Evolutionary conservation across 305 asterid genomes (phyloP).

Genomic region (Rubia peregrina): DNA sequence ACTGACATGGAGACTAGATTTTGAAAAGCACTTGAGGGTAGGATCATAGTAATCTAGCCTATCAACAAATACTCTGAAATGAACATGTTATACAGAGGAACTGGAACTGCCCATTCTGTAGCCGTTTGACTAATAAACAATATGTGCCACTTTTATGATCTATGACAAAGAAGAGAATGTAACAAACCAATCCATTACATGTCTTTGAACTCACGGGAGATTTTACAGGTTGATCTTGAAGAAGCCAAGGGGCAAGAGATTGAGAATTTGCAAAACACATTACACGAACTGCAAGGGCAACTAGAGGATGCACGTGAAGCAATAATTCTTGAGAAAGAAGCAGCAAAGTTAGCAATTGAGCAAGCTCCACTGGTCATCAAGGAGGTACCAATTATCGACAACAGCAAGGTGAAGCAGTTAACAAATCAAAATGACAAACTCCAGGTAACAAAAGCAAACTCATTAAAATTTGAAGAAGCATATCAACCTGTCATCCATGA

Average conservation of each 20-base stretch:
- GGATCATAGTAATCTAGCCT: slow-evolving; percentile 9
- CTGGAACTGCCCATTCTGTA: background rate
- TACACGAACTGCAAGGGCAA: slow-evolving; percentile 60
- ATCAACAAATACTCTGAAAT: background rate
- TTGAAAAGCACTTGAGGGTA: slow-evolving; percentile 89
- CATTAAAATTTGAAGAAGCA: background rate
- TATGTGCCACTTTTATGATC: background rate
- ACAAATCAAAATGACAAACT: slow-evolving; percentile 62
- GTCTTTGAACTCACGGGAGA: slow-evolving; percentile 8
- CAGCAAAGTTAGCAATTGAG: slow-evolving; percentile 83
- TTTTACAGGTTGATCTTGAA: slow-evolving; percentile 69
- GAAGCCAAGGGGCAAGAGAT: slow-evolving; percentile 93
- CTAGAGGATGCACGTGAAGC: slow-evolving; percentile 70
- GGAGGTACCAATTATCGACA: slow-evolving; percentile 81
- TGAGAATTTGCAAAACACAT: slow-evolving; percentile 52
- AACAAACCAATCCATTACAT: background rate
- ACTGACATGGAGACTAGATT: slow-evolving; percentile 84
- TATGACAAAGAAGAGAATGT: background rate
- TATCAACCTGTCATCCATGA: slow-evolving; percentile 17
- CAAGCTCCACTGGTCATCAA: slow-evolving; percentile 89
- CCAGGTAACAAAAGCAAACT: slow-evolving; percentile 42
- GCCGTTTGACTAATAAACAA: background rate
- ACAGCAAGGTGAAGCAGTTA: slow-evolving; percentile 66
- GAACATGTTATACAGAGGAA: background rate
- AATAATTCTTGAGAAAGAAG: slow-evolving; percentile 67